Percentiles rank a stretch among this genome's conserved stretches.
phyloP scores from a whole-genome alignment of 371 early-diverging fungal genomes.

The Chytridiales sp. region DNA sequence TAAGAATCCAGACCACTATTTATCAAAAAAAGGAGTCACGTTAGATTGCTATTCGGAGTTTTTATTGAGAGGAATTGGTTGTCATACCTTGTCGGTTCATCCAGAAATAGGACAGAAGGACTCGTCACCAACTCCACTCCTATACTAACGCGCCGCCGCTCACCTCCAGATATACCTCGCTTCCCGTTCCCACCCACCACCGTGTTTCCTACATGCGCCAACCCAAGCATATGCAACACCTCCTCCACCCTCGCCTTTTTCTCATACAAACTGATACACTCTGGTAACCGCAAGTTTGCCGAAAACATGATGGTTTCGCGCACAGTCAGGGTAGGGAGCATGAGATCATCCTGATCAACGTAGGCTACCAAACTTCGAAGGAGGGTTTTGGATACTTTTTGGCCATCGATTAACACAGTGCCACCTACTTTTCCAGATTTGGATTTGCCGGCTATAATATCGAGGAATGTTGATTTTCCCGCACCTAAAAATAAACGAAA shows the following conservation, averaged over 20 bases:
- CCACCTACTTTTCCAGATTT: constrained; percentile 57
- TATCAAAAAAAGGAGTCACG: no score
- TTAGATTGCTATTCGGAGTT: no score
- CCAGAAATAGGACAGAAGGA: constrained; percentile 59
- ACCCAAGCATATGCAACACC: constrained; percentile 67
- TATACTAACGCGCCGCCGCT: constrained; percentile 87
- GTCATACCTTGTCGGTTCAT: constrained; percentile 86
- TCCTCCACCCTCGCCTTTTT: constrained; percentile 64
- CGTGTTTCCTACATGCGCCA: constrained; percentile 64
- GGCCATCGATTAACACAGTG: constrained; percentile 18
- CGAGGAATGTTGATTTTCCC: constrained; percentile 81
- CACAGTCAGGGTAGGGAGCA: constrained; percentile 84
- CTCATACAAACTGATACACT: constrained; percentile 50
- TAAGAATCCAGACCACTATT: constrained; percentile 80
- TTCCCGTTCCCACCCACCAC: constrained; percentile 56
- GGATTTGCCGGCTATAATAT: constrained; percentile 85
- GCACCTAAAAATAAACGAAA: no score
- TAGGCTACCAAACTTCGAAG: constrained; percentile 64
- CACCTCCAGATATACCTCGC: constrained; percentile 89
- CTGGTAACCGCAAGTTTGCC: constrained; percentile 77
- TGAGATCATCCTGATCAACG: constrained; percentile 91
- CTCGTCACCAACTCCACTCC: constrained; percentile 81
- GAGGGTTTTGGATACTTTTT: background rate
- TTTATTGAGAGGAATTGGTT: no score
- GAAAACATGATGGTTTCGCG: constrained; percentile 83